Percentiles rank a stretch among this genome's conserved stretches.
These are phyloP conservation scores for Coniochaeta prunicola DNA, from an alignment of 2,329 filamentous ascomycete species.

Conservation along the genomic window DNA sequence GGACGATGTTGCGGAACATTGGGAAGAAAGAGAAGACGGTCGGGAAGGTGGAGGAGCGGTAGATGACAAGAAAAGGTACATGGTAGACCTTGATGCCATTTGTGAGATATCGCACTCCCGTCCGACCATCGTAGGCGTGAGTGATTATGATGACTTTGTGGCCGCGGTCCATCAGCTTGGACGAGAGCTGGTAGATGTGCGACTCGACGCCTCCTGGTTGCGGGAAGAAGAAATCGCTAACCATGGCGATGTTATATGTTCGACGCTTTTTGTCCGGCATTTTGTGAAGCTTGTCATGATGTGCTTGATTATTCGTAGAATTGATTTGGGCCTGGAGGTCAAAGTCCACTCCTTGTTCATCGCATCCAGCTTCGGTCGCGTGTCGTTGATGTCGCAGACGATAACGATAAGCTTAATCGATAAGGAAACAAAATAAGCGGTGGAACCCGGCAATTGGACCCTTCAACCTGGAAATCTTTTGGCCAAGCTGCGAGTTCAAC, in stretches of 20 bases:
- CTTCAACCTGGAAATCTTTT: slow-evolving; percentile 2
- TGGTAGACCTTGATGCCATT: slow-evolving; percentile 99
- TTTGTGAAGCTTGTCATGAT: background rate
- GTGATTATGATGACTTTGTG: slow-evolving; percentile 98
- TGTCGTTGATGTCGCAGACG: background rate
- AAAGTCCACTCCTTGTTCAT: background rate
- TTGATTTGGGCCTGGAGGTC: background rate
- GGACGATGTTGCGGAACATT: slow-evolving; percentile 91
- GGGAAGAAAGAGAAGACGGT: slow-evolving; percentile 99
- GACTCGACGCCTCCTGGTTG: slow-evolving; percentile 95
- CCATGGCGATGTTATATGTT: slow-evolving; percentile 74
- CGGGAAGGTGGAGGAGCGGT: slow-evolving; percentile 86
- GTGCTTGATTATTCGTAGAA: background rate
- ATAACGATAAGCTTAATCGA: slow-evolving; percentile 8
- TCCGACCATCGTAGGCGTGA: slow-evolving; percentile 85
- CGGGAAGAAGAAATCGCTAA: slow-evolving; percentile 99
- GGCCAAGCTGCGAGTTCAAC: slow-evolving; percentile 3
- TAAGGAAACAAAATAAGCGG: slow-evolving; percentile 1
- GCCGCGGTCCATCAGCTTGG: slow-evolving; percentile 92
- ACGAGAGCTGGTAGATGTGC: slow-evolving; percentile 96
- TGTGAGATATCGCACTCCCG: slow-evolving; percentile 88
- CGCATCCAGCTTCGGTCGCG: background rate
- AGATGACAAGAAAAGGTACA: slow-evolving; percentile 92
- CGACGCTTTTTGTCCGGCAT: slow-evolving; percentile 37
- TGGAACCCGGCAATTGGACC: slow-evolving; percentile 3